phyloP scores from a whole-genome alignment of 2,329 filamentous ascomycete genomes.

The Colletotrichum sp. region DNA sequence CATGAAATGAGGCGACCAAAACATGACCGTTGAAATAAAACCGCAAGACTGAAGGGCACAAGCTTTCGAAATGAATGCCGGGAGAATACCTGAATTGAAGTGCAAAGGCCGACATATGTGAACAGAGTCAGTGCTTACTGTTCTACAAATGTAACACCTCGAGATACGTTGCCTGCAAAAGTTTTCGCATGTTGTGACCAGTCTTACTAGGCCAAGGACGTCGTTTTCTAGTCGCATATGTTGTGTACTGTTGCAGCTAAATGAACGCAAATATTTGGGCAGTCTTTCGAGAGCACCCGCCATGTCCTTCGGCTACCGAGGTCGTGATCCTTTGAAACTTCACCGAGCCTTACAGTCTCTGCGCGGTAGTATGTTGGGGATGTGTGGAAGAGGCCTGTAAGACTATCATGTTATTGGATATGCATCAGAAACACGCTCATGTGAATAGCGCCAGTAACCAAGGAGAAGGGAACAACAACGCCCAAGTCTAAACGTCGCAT shows the following conservation, averaged over 20 bases:
- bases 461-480: neutral
- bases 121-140: neutral
- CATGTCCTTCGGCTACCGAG: neutral
- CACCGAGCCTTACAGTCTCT: neutral
- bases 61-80: no score
- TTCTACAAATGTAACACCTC: neutral
- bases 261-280: no score
- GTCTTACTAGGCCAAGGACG: neutral
- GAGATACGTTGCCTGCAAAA: neutral
- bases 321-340: neutral
- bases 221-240: neutral
- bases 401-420: neutral
- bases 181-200: neutral
- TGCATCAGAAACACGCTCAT: neutral
- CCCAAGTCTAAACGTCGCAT: neutral
- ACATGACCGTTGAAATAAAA: no score
- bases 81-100: no score
- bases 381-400: neutral
- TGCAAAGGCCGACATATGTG: neutral
- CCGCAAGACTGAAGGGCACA: no score
- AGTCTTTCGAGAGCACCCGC: neutral
- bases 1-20: no score
- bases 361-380: neutral
- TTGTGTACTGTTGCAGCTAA: neutral
- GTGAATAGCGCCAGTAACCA: neutral